These are phyloP conservation scores for Pythium biforme DNA, from an alignment of 352 stramenopile species.

Conservation along the genomic window DNA sequence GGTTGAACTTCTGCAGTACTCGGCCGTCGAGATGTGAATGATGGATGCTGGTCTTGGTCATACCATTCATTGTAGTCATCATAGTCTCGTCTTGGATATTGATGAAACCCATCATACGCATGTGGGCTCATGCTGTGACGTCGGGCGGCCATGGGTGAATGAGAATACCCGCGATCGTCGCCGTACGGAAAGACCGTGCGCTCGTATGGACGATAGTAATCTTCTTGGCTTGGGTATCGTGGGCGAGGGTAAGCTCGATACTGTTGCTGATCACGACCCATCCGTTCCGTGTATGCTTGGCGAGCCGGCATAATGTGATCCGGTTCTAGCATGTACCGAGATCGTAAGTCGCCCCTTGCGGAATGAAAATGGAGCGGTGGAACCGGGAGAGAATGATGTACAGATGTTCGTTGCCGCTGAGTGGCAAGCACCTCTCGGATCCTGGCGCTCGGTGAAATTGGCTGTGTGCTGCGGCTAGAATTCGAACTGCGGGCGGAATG, in stretches of 20 bases:
- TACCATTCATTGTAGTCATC: constrained; percentile 15
- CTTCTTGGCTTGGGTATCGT: constrained; percentile 1
- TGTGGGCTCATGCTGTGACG: constrained; percentile 15
- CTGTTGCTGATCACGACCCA: constrained; percentile 28
- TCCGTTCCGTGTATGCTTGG: constrained; percentile 39
- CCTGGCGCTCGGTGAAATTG: constrained; percentile 56
- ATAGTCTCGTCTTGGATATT: not conserved
- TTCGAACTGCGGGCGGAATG: constrained; percentile 16
- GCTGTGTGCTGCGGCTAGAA: constrained; percentile 9
- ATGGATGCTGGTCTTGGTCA: not conserved
- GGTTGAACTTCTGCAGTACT: constrained; percentile 7
- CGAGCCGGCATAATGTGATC: constrained; percentile 13
- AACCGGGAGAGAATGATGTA: constrained; percentile 4
- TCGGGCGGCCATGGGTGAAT: not conserved
- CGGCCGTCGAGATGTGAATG: not conserved
- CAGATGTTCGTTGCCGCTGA: constrained; percentile 26
- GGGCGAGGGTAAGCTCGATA: constrained; percentile 20
- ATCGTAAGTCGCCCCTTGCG: constrained; percentile 31
- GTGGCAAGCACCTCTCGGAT: constrained; percentile 47
- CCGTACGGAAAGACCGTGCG: not conserved
- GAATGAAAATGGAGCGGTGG: constrained; percentile 33
- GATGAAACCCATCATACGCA: constrained; percentile 1
- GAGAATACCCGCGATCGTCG: constrained; percentile 14
- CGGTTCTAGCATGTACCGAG: constrained; percentile 18
- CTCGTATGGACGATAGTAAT: constrained; percentile 8